Conservation (phyloP, 768 basidiomycete species). For the Phlebiopsis gigantea region DNA sequence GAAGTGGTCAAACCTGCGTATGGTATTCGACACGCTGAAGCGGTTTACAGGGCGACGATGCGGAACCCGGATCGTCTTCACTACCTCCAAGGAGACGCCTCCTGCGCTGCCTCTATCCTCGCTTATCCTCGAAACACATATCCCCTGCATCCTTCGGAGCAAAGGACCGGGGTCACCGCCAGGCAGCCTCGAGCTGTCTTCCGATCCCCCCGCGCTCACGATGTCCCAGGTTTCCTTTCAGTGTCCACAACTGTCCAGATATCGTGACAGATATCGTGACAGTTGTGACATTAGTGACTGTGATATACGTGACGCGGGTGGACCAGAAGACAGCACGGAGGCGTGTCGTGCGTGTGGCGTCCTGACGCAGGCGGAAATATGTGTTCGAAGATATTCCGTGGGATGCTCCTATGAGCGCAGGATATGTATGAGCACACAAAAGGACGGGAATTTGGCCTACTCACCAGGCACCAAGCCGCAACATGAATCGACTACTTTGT, state of each 20-base stretch:
- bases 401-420: too few species aligned
- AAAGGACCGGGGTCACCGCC: not conserved
- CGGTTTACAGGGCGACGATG: not conserved
- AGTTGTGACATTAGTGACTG: not conserved
- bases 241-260: not conserved
- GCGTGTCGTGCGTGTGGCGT: too few species aligned
- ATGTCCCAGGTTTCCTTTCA: not conserved
- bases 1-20: not conserved
- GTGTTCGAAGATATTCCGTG: too few species aligned
- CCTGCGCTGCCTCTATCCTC: too few species aligned
- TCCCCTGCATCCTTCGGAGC: not conserved
- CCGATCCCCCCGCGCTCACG: not conserved
- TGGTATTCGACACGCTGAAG: not conserved
- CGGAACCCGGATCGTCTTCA: not conserved
- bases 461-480: too few species aligned
- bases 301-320: not conserved
- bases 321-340: not conserved
- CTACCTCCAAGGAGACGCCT: not conserved
- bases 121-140: not conserved
- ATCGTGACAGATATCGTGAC: not conserved
- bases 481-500: too few species aligned
- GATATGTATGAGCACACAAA: too few species aligned
- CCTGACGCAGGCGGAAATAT: too few species aligned
- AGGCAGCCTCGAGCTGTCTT: not conserved
- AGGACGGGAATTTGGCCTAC: too few species aligned